phyloP scores from a whole-genome alignment of 1,139 yeast species.

The Arxiozyma slooffiae region DNA sequence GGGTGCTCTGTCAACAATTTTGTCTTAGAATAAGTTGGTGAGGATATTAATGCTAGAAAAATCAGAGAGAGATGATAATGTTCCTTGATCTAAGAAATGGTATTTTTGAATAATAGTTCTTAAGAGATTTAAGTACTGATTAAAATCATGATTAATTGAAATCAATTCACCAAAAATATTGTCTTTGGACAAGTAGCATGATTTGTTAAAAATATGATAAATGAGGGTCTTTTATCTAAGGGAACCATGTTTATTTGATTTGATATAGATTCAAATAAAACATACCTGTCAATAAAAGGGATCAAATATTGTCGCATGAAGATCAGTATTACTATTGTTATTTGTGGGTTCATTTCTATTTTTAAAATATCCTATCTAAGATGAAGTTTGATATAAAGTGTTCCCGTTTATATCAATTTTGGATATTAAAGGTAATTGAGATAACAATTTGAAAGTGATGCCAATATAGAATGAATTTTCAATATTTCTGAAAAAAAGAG shows the following conservation, averaged over 20 bases:
- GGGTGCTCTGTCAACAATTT: background rate
- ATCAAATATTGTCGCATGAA: background rate
- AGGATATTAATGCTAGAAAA: background rate
- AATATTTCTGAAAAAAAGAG: conserved; percentile 36
- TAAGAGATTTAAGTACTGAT: conserved; percentile 37
- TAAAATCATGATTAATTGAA: conserved; percentile 29
- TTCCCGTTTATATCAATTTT: background rate
- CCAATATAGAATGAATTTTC: conserved; percentile 36
- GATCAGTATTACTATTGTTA: no score
- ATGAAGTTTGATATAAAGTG: background rate
- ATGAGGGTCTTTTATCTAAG: background rate
- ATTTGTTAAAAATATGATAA: conserved; percentile 12
- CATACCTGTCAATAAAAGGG: conserved; percentile 4
- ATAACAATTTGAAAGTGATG: conserved; percentile 15
- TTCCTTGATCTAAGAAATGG: conserved; percentile 1
- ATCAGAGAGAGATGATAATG: background rate
- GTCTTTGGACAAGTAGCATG: conserved; percentile 31
- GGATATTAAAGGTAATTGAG: conserved; percentile 18
- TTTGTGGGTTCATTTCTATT: background rate
- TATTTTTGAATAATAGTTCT: conserved; percentile 31
- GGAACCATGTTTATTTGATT: background rate
- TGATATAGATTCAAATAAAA: conserved; percentile 12
- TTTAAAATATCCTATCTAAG: background rate
- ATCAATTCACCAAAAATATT: conserved; percentile 36
- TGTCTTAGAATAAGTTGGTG: background rate